Evolutionary conservation across 148 eudicot species (phyloP).

Genomic region (Pouteria glomerata): DNA sequence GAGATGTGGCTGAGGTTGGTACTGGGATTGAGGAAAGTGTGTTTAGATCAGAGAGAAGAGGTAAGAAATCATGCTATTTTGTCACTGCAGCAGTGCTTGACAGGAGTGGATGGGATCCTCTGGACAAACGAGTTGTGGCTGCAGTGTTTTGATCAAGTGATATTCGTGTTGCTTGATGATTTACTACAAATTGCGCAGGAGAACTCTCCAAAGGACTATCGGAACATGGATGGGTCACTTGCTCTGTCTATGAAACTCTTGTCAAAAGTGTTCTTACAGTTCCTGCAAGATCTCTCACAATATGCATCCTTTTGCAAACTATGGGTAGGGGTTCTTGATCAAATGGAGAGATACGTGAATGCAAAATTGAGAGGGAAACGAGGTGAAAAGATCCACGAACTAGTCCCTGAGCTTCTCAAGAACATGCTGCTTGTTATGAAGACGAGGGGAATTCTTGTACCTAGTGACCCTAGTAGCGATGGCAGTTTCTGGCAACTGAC

Average conservation of each 20-base stretch:
- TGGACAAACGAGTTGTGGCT: conserved; percentile 48
- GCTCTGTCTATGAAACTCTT: conserved; percentile 54
- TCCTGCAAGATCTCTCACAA: conserved; percentile 48
- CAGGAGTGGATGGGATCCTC: conserved; percentile 43
- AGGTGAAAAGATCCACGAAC: conserved; percentile 73
- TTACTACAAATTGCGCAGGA: conserved; percentile 58
- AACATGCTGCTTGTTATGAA: conserved; percentile 65
- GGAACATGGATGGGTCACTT: conserved; percentile 74
- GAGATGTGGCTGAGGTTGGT: conserved; percentile 88
- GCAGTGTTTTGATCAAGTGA: conserved; percentile 70
- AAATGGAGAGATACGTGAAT: conserved; percentile 67
- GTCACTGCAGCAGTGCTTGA: conserved; percentile 53
- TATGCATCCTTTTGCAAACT: conserved; percentile 58
- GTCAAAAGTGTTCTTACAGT: conserved; percentile 52
- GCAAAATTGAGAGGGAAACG: conserved; percentile 61
- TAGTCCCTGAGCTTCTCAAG: conserved; percentile 59
- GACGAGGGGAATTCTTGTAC: conserved; percentile 48
- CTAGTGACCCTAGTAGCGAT: conserved; percentile 54
- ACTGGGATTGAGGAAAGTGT: conserved; percentile 71
- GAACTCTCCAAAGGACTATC: conserved; percentile 64
- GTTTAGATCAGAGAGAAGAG: conserved; percentile 78
- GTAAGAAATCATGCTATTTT: conserved; percentile 66
- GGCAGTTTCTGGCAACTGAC: conserved; percentile 74
- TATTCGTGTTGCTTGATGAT: conserved; percentile 73
- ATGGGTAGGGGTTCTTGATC: conserved; percentile 63